phyloP scores from a whole-genome alignment of 148 eudicot genomes.

The Selenicereus undatus region DNA sequence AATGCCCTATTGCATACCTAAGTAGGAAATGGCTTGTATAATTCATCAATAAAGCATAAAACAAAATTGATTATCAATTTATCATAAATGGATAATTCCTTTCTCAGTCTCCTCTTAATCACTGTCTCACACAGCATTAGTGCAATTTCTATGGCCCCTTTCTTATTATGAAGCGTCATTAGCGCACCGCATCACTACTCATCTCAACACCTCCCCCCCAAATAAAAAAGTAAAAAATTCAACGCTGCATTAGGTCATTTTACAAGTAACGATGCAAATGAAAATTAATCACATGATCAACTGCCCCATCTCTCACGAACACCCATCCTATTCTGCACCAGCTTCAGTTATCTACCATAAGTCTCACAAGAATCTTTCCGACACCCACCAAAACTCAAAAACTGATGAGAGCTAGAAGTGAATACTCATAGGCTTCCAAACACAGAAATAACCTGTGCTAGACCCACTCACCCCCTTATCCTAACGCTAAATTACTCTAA shows the following conservation, averaged over 20 bases:
- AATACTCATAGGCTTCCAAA: background rate
- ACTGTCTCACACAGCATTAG: background rate
- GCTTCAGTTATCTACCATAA: background rate
- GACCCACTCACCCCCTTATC: background rate
- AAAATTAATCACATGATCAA: background rate
- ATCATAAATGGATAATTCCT: background rate
- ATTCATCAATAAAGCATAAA: background rate
- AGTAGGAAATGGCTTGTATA: background rate
- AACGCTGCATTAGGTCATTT: background rate
- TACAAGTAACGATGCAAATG: background rate
- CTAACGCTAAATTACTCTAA: background rate
- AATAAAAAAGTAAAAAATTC: background rate
- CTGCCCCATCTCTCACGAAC: background rate
- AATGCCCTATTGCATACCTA: background rate
- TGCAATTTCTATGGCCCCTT: background rate
- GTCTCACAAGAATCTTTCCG: background rate
- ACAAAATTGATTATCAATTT: background rate
- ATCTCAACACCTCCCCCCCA: background rate
- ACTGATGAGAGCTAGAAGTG: background rate
- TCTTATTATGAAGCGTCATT: background rate
- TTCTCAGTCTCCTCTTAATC: background rate
- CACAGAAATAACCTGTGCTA: background rate
- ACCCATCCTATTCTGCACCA: background rate
- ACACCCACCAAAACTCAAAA: background rate
- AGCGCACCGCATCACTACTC: background rate